These are phyloP conservation scores for Cladosporium sp. DNA, from an alignment of 2,329 filamentous ascomycete genomes.

Conservation along the genomic window DNA sequence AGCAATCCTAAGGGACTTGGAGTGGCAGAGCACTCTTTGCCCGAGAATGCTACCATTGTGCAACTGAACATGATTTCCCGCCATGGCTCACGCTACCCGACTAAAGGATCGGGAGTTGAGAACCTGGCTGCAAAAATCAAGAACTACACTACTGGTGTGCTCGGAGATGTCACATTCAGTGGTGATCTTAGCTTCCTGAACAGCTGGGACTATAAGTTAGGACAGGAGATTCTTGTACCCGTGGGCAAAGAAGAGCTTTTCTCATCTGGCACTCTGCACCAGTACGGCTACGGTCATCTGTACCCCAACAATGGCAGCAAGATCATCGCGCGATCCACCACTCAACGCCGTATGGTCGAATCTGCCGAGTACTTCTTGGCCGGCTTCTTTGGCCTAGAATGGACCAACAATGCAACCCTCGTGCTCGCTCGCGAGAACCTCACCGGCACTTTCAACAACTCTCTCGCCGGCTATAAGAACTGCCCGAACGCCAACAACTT, in stretches of 20 bases:
- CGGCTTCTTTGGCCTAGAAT: slow-evolving; percentile 75
- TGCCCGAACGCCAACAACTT: slow-evolving; percentile 62
- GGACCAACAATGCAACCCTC: slow-evolving; percentile 53
- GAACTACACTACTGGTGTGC: slow-evolving; percentile 47
- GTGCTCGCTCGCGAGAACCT: slow-evolving; percentile 67
- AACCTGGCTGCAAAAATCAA: slow-evolving; percentile 59
- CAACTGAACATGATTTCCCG: slow-evolving; percentile 73
- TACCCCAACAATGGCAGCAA: slow-evolving; percentile 69
- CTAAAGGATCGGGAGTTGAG: slow-evolving; percentile 57
- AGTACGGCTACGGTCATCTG: slow-evolving; percentile 69
- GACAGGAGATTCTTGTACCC: slow-evolving; percentile 70
- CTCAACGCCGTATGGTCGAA: slow-evolving; percentile 75
- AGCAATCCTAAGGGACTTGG: slow-evolving; percentile 70
- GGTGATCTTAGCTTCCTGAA: slow-evolving; percentile 66
- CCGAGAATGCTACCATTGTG: slow-evolving; percentile 65
- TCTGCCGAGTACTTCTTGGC: slow-evolving; percentile 76
- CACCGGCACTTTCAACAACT: slow-evolving; percentile 58
- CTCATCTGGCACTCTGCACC: slow-evolving; percentile 68
- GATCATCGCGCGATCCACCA: slow-evolving; percentile 72
- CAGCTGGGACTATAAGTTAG: slow-evolving; percentile 67
- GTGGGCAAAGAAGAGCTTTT: slow-evolving; percentile 67
- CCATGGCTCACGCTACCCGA: slow-evolving; percentile 73
- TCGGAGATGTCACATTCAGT: slow-evolving; percentile 55
- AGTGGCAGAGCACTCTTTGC: slow-evolving; percentile 69
- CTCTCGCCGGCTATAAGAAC: slow-evolving; percentile 64